Base-by-base conservation (phyloP, 352 stramenopile genomes). In the Aphanomyces invadans region DNA sequence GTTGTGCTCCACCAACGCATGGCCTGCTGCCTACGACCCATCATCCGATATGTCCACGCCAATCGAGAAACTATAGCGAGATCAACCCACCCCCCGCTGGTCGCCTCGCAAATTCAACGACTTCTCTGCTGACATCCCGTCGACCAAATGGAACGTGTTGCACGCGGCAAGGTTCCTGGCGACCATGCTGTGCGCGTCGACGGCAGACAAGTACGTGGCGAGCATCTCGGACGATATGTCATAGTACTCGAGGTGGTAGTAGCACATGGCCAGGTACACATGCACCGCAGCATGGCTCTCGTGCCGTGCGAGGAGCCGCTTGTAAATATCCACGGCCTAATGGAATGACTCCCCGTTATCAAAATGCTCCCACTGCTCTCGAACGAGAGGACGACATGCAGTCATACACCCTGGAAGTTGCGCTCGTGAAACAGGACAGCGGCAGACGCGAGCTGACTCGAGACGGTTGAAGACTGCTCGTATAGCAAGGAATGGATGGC, bases 261-360 rank as follows among this genome's bases (percentile, higher is more conserved):
- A 92, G 62, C 81, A 90, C 65, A 90, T 74, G 10, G 81, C 80
- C 12, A 92, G 65, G 70, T 92, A 92, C 32, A 90, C 76, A 26
- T 89, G 74, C 26, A 92, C 48, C 2, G 80, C 80, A 2, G 62
- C 67, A 0, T 71, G 46, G 1, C 71, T 36, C 15, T 77, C 73
- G 56, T 76, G 52, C 19, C 71, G 52, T 1, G 69, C 48, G 0
- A 83, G 28, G 9, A 90, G 31, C 9, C 70, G 72, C 71, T 90
- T 92, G 80, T 89, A 92, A 52, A 89, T 79, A 38, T 89, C 80
- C 29, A 80, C 71, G 17, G 73, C 73, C 45, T 89, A 77, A 39
- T n/a, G n/a, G n/a, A n/a, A n/a, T n/a, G n/a, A n/a, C n/a, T n/a
- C n/a, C n/a, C n/a, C n/a, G n/a, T n/a, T n/a, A n/a, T n/a, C n/a